Percentiles rank a stretch among this genome's conserved stretches.
Evolutionary conservation across 768 basidiomycete species (phyloP).

Genomic region (Agaricus bisporus): DNA sequence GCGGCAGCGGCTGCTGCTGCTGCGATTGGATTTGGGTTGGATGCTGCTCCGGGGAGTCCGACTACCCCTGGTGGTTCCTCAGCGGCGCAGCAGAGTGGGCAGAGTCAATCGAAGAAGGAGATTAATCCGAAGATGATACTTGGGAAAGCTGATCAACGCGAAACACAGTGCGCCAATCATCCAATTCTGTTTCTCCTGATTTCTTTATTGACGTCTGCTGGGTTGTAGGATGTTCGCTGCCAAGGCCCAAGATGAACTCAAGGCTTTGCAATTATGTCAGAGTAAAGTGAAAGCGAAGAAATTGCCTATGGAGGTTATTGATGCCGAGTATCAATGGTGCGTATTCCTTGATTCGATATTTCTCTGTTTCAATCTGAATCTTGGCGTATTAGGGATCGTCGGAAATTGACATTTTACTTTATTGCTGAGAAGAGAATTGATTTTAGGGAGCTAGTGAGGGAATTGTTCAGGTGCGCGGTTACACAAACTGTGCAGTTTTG

Average conservation of each 20-base stretch:
- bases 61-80: constrained; percentile 44
- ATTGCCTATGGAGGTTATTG: constrained; percentile 96
- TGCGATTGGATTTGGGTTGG: constrained; percentile 23
- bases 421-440: constrained; percentile 93
- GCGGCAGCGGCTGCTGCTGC: constrained; percentile 29
- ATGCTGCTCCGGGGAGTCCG: constrained; percentile 24
- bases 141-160: constrained; percentile 75
- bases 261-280: constrained; percentile 87
- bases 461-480: constrained; percentile 73
- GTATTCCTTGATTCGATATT: constrained; percentile 27
- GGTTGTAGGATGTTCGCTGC: constrained; percentile 56
- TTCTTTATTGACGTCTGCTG: not conserved
- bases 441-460: constrained; percentile 93
- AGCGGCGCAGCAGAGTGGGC: constrained; percentile 13
- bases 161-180: constrained; percentile 54
- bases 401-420: constrained; percentile 98
- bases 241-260: constrained; percentile 87
- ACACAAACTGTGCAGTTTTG: no score
- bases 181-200: not conserved
- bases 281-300: constrained; percentile 91
- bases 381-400: constrained; percentile 69
- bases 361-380: constrained; percentile 1
- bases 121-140: constrained; percentile 97
- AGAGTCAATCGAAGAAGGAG: constrained; percentile 66
- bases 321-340: constrained; percentile 97